Percentiles rank a stretch among this genome's conserved stretches.
These are phyloP conservation scores for Cryptococcus sp. DNA, from an alignment of 1,284 basidiomycete species.

Conservation along the genomic window DNA sequence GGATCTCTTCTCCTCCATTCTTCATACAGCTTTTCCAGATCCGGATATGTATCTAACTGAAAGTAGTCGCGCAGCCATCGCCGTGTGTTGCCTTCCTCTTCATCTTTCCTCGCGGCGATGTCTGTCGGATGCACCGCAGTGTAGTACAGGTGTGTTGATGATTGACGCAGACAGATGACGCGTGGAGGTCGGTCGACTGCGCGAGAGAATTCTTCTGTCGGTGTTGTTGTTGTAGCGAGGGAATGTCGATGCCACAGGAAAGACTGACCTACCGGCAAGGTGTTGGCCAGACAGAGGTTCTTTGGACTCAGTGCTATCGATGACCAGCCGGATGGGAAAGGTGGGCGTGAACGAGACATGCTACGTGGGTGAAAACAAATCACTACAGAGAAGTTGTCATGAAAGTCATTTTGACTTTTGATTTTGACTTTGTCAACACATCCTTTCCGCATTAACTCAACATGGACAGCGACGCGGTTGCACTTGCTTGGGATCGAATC, in stretches of 20 bases:
- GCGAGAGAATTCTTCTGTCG: conserved; percentile 46
- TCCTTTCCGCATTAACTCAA: neutral
- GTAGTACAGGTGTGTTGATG: conserved; percentile 67
- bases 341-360: conserved; percentile 26
- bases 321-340: conserved; percentile 45
- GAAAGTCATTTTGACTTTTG: conserved; percentile 1
- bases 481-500: conserved; percentile 43
- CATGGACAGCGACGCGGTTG: conserved; percentile 39
- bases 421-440: neutral
- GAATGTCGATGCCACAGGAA: conserved; percentile 50
- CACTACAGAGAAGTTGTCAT: no score
- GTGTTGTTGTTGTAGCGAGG: conserved; percentile 11
- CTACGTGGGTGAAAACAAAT: neutral
- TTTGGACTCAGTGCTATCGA: conserved; percentile 27
- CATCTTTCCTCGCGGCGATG: conserved; percentile 34
- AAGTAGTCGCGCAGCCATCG: conserved; percentile 86
- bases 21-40: conserved; percentile 63
- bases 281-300: conserved; percentile 48
- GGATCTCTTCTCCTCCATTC: conserved; percentile 74
- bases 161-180: conserved; percentile 78
- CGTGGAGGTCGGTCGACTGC: conserved; percentile 55
- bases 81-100: conserved; percentile 65
- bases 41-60: conserved; percentile 60
- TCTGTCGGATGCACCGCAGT: conserved; percentile 63
- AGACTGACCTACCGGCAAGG: conserved; percentile 51